Evolutionary conservation across 805 yeast species (phyloP), one percentile per base, ranked within the genome.

Genomic region (Ogataea pini): DNA sequence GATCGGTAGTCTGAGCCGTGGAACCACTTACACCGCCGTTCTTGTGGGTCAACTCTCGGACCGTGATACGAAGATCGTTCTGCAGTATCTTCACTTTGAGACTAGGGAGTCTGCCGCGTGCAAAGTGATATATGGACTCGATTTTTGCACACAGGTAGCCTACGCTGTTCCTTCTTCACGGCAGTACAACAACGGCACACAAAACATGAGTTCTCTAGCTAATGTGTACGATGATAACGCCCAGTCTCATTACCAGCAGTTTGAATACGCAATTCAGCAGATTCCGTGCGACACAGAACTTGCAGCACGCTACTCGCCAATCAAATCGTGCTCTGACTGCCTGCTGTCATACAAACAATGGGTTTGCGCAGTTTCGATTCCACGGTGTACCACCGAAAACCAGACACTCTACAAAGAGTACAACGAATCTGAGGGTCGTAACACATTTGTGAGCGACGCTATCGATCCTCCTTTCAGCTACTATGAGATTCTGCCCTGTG

Each of bases 281-380:
- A 72, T 86, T 3, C 73, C 90, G 1, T 92, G 99, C 67, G 86
- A 86, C 54, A 74, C 85, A 1, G 80, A 78, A 27, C 65, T 71
- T 13, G 90, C 82, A 50, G 76, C 89, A 2, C 60, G 80, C 5
- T 92, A 77, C 65, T 88, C 97, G 1, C 89, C 96, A 8, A 60
- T 92, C 19, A 65, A 80, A 32, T 73, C 85, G 0, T 92, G 99
- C 61, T 74, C 71, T 12, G 82, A 88, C 59, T 92, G 99, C 63
- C 75, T 76, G 1, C 55, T 63, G 1, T 75, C 91, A 1, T 92
- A 92, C 64, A 82, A 80, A 58, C 75, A 83, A 58, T 92, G 99
- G 99, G 74, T 94, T 16, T 92, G 99, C 68, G 76, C 95, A 0
- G 89, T 89, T 3, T 73, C 89, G 0, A 87, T 92, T 5, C 98